Conservation (phyloP, 1,139 yeast genomes). For the Debaryomyces udenii region DNA sequence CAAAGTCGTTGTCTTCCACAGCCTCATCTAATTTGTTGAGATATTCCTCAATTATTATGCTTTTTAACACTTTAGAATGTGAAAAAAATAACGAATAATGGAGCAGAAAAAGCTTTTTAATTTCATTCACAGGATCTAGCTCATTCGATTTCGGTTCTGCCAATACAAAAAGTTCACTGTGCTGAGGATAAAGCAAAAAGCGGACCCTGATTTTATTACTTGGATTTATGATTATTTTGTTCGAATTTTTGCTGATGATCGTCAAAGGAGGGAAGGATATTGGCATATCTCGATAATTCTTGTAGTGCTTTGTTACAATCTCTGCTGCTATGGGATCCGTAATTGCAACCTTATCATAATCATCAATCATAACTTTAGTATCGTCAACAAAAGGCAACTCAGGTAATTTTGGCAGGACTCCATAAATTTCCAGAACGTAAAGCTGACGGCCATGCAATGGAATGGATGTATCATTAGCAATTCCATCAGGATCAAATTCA, state of each 20-base stretch:
- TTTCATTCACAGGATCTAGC: constrained; percentile 72
- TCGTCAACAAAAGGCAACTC: constrained; percentile 24
- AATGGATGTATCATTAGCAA: constrained; percentile 36
- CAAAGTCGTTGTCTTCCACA: constrained; percentile 38
- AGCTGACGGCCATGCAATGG: constrained; percentile 39
- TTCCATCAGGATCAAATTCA: constrained; percentile 45
- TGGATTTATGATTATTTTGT: constrained; percentile 25
- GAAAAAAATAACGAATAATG: constrained; percentile 46
- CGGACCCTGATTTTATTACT: constrained; percentile 38
- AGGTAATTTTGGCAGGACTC: constrained; percentile 26
- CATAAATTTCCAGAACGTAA: constrained; percentile 30
- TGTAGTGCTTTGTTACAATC: constrained; percentile 32
- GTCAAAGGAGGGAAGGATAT: constrained; percentile 41
- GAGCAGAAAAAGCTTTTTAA: constrained; percentile 55
- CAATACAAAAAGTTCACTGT: constrained; percentile 42
- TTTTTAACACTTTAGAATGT: constrained; percentile 41
- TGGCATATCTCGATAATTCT: constrained; percentile 38
- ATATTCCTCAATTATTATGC: constrained; percentile 37
- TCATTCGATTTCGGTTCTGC: constrained; percentile 57
- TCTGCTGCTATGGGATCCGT: constrained; percentile 34
- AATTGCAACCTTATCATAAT: constrained; percentile 20
- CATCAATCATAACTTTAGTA: constrained; percentile 19
- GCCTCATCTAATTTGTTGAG: constrained; percentile 35
- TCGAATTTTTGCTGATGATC: constrained; percentile 18
- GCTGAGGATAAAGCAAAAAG: constrained; percentile 45